Base-by-base conservation (phyloP, 441 rosid species). In the Lepidium campestre region DNA sequence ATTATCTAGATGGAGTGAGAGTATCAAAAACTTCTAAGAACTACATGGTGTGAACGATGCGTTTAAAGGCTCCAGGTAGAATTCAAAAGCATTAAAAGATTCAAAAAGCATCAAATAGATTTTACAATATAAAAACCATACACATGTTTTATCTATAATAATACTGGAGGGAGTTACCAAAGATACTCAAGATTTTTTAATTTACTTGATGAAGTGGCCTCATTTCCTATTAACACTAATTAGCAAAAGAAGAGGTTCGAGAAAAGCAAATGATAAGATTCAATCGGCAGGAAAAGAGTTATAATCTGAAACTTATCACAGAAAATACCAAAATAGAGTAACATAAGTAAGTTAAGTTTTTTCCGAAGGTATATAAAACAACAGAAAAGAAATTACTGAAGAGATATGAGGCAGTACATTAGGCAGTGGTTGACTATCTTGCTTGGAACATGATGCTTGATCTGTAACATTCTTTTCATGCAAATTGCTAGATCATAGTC, bases 401-500 rank as follows among this genome's bases (percentile, higher is more conserved):
- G 31, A 73, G 64, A 73, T 18, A 60, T 17, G 57, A 81, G 68
- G 67, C 57, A 62, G 29, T 68, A 87, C 89, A 81, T 49, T 66
- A 49, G 72, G 37, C 70, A 59, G 69, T 52, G 68, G 57, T 53
- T 71, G 75, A 34, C 34, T 78, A 57, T 65, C 77, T 44, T 76
- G 78, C 57, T 59, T 73, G 64, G 65, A 74, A 73, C 61, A 34
- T 49, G 79, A 75, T 60, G 62, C 55, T 27, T 14, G 68, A 15
- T 70, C 78, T 64, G 56, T 50, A 19, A 29, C 48, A 56, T 69
- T 61, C 62, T 68, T 72, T 10, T 65, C 68, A 15, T 42, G 72
- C 64, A 62, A 52, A 72, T 56, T 57, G 68, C 85, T 85, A 76
- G 62, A 68, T 27, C 37, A 42, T 12, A 50, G 62, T 59, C 67